Base-by-base conservation (phyloP, 306 rosid genomes). In the Geum urbanum region DNA sequence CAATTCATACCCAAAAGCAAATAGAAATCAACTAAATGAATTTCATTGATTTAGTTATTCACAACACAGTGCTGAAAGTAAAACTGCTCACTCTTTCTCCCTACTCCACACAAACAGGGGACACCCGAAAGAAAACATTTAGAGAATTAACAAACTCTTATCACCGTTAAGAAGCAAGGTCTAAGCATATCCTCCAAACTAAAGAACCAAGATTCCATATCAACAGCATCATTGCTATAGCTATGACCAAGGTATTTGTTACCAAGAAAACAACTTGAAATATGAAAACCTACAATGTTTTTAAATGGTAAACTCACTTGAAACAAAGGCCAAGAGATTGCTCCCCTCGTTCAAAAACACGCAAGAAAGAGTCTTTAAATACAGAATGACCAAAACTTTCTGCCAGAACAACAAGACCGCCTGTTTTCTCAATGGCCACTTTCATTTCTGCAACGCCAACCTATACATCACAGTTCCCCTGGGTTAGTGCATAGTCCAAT, bases 301-400 rank as follows among this genome's bases (percentile, higher is more conserved):
- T 50, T 44, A 65, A 75, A 76, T 9, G 66, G 66, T 39, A 69
- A 84, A 78, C 97, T 84, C 84, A 92, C 98, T 92, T 92, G 67
- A 88, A 92, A 80, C 94, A 90, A 79, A 92, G 97, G 75, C 97
- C 96, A 66, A 92, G 97, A 71, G 98, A 88, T 64, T 88, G 91
- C 69, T 92, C 97, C 80, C 98, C 97, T 45, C 81, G 91, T 81
- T 90, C 98, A 76, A 92, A 92, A 61, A 92, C 87, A 48, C 86
- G 96, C 86, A 84, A 90, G 81, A 92, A 92, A 70, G 98, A 92
- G 76, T 92, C 91, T 78, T 92, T 92, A 86, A 92, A 92, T 79
- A 92, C 97, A 27, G 97, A 92, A 85, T 92, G 98, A 62, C 97
- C 97, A 82, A 92, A 92, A 82, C 98, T 92, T 86, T 92, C 98